Evolutionary conservation across 2,329 filamentous ascomycete species (phyloP), one percentile per base, ranked within the genome.

Genomic region (Aureobasidium sp.): DNA sequence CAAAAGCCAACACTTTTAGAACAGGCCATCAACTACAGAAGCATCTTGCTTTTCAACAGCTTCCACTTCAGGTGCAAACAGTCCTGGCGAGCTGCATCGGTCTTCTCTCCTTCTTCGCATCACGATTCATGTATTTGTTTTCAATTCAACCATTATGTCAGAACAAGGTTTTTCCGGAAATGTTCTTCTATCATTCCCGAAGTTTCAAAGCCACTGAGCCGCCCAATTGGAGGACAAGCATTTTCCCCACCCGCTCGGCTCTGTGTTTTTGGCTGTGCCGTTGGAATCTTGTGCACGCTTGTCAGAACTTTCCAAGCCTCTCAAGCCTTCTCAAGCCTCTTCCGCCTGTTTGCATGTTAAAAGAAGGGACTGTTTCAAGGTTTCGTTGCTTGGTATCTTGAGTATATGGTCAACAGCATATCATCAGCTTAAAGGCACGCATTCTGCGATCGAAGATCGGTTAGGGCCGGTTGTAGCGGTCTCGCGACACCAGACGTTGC

Each of bases 101-200:
- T 30, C 17, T 45, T 45, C 29, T 34, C 34, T 34, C 29, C 21
- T 24, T 17, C 19, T 11, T 45, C 21, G 6, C 2, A 29, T 5
- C 27, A 45, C 29, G 42, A 45, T 12, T 45, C 42, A 25, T 34
- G 42, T 45, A 45, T n/a, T 11, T 7, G 27, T 25, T 35, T 45
- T 17, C 29, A 35, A 45, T 45, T n/a, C 2, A 45, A 45, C 30
- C 21, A 11, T 45, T n/a, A 14, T 12, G 8, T 17, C 11, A 24
- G 25, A n/a, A 38, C 45, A 49, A 49, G 45, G 45, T 39, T 49
- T 21, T 39, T 49, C 45, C 34, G 34, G 45, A 30, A 49, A 38
- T 30, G 24, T 49, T 49, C 45, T 49, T 21, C 8, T 10, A 30
- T 6, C n/a, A 37, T 48, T 48, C 34, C 45, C 45, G 25, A 27